A percentile compares a stretch with the other conserved stretches of the same genome.
Evolutionary conservation across 768 basidiomycete genomes (phyloP).

Genomic region (Kwoniella europaea): DNA sequence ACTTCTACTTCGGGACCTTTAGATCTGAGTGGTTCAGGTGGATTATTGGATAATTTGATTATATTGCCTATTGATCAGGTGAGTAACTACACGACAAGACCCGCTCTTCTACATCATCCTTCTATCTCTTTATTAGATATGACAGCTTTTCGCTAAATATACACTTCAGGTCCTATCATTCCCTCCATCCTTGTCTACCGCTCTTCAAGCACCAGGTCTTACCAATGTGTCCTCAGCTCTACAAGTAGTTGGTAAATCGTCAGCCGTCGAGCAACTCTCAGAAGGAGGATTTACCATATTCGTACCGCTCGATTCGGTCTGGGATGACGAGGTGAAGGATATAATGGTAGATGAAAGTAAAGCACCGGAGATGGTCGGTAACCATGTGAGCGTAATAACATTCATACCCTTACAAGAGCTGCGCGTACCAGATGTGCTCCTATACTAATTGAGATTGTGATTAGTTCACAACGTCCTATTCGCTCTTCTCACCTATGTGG

Average conservation of each 20-base stretch:
- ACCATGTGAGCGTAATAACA: conserved; percentile 38
- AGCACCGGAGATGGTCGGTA: conserved; percentile 24
- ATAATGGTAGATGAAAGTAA: conserved; percentile 18
- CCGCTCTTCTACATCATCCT: too few species aligned
- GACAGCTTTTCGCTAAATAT: not conserved
- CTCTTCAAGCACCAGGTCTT: conserved; percentile 14
- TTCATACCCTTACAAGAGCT: too few species aligned
- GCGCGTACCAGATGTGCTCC: too few species aligned
- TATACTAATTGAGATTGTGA: not conserved
- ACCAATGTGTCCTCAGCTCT: conserved; percentile 26
- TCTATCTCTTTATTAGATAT: too few species aligned
- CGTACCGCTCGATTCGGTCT: conserved; percentile 47
- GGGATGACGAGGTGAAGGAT: conserved; percentile 19
- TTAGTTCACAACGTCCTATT: conserved; percentile 42
- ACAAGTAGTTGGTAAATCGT: conserved; percentile 14
- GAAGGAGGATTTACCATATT: conserved; percentile 47
- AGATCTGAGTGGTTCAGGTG: conserved; percentile 11
- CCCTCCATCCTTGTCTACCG: conserved; percentile 27
- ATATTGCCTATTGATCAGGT: conserved; percentile 48
- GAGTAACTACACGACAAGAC: conserved; percentile 13
- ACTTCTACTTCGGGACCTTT: conserved; percentile 38
- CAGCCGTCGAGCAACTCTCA: conserved; percentile 32
- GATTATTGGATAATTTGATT: conserved; percentile 32
- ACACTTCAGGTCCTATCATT: conserved; percentile 33
- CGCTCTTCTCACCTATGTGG: conserved; percentile 43